A percentile compares a stretch with the other conserved stretches of the same genome.
These are phyloP conservation scores for Fusarium beomiforme DNA, from an alignment of 2,329 filamentous ascomycete genomes.

Conservation along the genomic window DNA sequence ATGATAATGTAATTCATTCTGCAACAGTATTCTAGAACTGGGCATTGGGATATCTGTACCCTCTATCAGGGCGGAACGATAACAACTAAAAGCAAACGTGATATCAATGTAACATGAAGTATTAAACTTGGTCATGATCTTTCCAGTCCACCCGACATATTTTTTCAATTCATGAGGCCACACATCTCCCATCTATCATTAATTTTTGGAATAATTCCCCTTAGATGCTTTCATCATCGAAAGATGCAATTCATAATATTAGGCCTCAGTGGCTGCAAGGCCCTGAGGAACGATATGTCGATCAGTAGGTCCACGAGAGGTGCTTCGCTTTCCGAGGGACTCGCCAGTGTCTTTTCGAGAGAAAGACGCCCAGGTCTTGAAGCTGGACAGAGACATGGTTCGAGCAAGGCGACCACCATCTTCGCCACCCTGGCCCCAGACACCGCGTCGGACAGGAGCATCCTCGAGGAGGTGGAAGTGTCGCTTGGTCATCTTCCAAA, in stretches of 20 bases:
- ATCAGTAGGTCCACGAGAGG: conserved; percentile 32
- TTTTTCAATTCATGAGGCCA: conserved; percentile 3
- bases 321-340: conserved; percentile 44
- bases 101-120: conserved; percentile 24
- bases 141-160: not conserved
- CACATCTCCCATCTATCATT: not conserved
- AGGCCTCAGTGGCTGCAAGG: conserved; percentile 40
- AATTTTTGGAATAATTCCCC: not conserved
- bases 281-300: conserved; percentile 42
- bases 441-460: conserved; percentile 58
- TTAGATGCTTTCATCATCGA: not conserved
- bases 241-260: conserved; percentile 11
- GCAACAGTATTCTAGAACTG: not conserved
- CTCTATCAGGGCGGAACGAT: conserved; percentile 20
- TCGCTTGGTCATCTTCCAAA: conserved; percentile 77
- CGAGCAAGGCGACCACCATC: conserved; percentile 57
- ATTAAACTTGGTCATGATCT: conserved; percentile 2
- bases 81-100: conserved; percentile 23
- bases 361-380: conserved; percentile 58
- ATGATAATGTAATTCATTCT: conserved; percentile 10
- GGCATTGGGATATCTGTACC: conserved; percentile 38
- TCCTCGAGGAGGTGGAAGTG: conserved; percentile 62
- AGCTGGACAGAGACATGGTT: conserved; percentile 63
- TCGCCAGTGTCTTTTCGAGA: conserved; percentile 55
- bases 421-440: conserved; percentile 64